Percentiles rank a stretch among this genome's conserved stretches.
Evolutionary conservation across 2,329 filamentous ascomycete species (phyloP).

Genomic region (Aspergillus arachidicola): DNA sequence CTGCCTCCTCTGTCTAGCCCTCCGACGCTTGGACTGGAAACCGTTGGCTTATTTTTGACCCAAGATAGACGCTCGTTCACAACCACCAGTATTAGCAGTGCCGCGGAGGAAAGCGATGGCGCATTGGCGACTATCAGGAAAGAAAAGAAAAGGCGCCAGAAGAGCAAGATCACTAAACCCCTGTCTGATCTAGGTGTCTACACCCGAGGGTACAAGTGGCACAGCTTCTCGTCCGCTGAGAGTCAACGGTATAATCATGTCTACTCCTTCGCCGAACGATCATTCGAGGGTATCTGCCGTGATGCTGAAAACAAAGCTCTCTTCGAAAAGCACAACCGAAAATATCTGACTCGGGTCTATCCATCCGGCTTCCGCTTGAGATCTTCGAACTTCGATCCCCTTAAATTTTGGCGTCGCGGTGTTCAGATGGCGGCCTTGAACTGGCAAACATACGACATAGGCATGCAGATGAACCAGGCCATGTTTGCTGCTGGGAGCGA

Average conservation of each 20-base stretch:
- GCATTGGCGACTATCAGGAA: slow-evolving; percentile 54
- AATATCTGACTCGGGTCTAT: slow-evolving; percentile 91
- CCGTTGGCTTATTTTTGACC: slow-evolving; percentile 46
- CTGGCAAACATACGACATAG: slow-evolving; percentile 96
- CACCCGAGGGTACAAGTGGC: slow-evolving; percentile 77
- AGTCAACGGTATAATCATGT: slow-evolving; percentile 92
- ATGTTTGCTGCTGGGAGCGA: slow-evolving; percentile 94
- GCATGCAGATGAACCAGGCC: slow-evolving; percentile 94
- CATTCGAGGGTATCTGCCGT: slow-evolving; percentile 78
- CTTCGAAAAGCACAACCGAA: slow-evolving; percentile 87
- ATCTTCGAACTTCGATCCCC: slow-evolving; percentile 92
- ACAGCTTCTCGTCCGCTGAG: slow-evolving; percentile 74
- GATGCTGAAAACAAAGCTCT: slow-evolving; percentile 74
- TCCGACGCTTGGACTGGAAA: slow-evolving; percentile 54
- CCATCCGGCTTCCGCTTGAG: slow-evolving; percentile 78
- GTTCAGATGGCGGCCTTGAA: slow-evolving; percentile 98
- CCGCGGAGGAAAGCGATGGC: slow-evolving; percentile 77
- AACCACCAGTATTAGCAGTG: slow-evolving; percentile 58
- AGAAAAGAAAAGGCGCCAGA: slow-evolving; percentile 63
- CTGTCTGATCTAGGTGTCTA: slow-evolving; percentile 85
- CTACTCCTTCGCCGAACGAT: slow-evolving; percentile 89
- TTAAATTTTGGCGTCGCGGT: slow-evolving; percentile 90
- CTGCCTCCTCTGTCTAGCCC: slow-evolving; percentile 56
- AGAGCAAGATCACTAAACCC: slow-evolving; percentile 82
- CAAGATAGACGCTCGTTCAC: slow-evolving; percentile 58